A percentile compares a stretch with the other conserved stretches of the same genome.
These are phyloP conservation scores for Platismatia glauca DNA, from an alignment of 495 filamentous ascomycete genomes.

Conservation along the genomic window DNA sequence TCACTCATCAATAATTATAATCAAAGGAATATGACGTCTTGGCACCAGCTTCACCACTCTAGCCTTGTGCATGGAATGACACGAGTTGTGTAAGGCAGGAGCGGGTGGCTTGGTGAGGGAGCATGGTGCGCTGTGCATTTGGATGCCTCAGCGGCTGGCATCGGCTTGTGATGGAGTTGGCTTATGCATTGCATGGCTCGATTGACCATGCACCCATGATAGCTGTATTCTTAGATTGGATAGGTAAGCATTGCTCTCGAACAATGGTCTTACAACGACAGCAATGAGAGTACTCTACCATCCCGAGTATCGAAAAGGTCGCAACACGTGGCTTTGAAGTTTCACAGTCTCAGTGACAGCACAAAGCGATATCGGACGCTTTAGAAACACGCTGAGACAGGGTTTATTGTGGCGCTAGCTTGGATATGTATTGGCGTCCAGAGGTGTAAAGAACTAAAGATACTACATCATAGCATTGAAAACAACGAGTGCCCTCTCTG, in stretches of 20 bases:
- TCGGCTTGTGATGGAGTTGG: neutral
- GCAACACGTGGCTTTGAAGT: neutral
- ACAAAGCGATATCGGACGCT: slow-evolving; percentile 12
- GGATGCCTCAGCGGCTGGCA: neutral
- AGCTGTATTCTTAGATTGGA: neutral
- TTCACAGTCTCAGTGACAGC: too few species aligned
- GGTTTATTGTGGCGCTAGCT: neutral
- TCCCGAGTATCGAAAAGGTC: neutral
- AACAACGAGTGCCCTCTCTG: neutral
- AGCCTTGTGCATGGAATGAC: neutral
- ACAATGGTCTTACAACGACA: neutral
- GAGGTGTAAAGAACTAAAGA: too few species aligned
- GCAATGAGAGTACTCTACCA: too few species aligned
- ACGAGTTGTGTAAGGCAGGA: neutral
- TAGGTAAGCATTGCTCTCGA: neutral
- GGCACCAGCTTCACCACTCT: neutral
- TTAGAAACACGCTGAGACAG: neutral
- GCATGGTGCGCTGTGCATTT: neutral
- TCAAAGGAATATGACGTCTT: neutral
- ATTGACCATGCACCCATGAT: neutral
- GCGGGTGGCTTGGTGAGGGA: neutral
- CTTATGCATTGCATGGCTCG: neutral
- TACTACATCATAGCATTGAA: too few species aligned
- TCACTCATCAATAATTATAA: neutral
- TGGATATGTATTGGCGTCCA: neutral